Evolutionary conservation across 2,329 filamentous ascomycete species (phyloP), one percentile per base, ranked within the genome.

Genomic region (Dactylella cylindrospora): DNA sequence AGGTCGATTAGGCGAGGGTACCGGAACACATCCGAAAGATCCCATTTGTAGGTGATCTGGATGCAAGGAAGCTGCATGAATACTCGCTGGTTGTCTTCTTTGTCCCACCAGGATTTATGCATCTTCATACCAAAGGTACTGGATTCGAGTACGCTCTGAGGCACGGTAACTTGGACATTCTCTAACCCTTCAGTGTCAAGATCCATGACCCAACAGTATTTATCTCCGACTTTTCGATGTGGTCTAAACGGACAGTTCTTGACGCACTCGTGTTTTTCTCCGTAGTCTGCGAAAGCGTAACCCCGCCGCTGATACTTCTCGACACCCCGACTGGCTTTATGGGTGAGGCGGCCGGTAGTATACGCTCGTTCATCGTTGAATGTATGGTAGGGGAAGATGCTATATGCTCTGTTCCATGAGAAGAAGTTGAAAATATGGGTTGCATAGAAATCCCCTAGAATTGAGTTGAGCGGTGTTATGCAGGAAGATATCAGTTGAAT

Each of bases 361-460:
- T 28, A 57, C 0, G 51, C 51, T 7, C 41, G 15, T 3, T 49
- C 49, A 13, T 52, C 28, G 31, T 10, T 10, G 44, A 64, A 57
- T 5, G 51, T 64, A 29, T 57, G 52, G 19, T 55, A 55, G 4
- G 59, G 59, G 31, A 64, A 64, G 8, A 64, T 29, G 17, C 51
- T 51, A 20, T 64, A 64, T 8, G 51, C 51, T 25, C 29, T 35
- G 8, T 57, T 50, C 59, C 59, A 64, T 3, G 59, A 55, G 29
- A 55, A 47, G 9, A 64, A 51, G 25, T 64, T 64, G 44, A 64
- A 57, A 10, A 57, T 57, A 17, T 57, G 59, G 1, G 44, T 57
- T 9, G 59, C 50, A 23, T 64, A 64, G 32, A 49, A 64, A 32
- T 54, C 59, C 12, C 13, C 44, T 3, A 64, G 28, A 9, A 64